A percentile compares a stretch with the other conserved stretches of the same genome.
These are phyloP conservation scores for Gryganskiella cystojenkinii DNA, from an alignment of 192 early-diverging fungal species.

Conservation along the genomic window DNA sequence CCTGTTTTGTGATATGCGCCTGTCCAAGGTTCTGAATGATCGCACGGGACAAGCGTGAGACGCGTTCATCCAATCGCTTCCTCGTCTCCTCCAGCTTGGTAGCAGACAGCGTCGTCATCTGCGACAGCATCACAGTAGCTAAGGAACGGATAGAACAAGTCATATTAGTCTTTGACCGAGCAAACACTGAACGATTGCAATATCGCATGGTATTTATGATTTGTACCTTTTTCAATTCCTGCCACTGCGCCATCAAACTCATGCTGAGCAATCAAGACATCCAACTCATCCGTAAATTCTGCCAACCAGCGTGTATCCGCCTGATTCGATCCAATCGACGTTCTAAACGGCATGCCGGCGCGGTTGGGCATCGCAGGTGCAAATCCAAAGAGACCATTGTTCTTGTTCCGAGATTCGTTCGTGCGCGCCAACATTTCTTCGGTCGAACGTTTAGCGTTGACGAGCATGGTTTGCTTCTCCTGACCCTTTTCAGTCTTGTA, in stretches of 20 bases:
- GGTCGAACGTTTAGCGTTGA: constrained; percentile 64
- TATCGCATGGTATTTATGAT: too few relatives aligned
- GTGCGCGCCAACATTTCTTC: constrained; percentile 64
- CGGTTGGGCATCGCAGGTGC: constrained; percentile 44
- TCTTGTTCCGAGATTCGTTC: constrained; percentile 44
- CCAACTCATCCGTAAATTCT: constrained; percentile 88
- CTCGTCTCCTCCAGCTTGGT: constrained; percentile 53
- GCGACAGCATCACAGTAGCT: constrained; percentile 48
- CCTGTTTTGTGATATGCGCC: constrained; percentile 81
- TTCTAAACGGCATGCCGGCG: constrained; percentile 36
- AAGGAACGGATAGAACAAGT: neutral
- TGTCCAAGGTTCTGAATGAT: constrained; percentile 79
- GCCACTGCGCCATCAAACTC: constrained; percentile 89
- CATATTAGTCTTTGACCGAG: too few relatives aligned
- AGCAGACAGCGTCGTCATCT: constrained; percentile 33
- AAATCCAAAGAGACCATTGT: constrained; percentile 45
- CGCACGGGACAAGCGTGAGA: constrained; percentile 48
- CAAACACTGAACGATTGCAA: neutral
- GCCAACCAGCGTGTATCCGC: constrained; percentile 68
- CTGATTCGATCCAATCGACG: constrained; percentile 26
- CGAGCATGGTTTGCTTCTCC: constrained; percentile 74
- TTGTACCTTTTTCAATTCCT: constrained; percentile 76
- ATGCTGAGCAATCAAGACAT: constrained; percentile 91
- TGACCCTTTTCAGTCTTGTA: constrained; percentile 75
- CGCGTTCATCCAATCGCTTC: constrained; percentile 57